phyloP scores from a whole-genome alignment of 306 rosid genomes.

The Hippophae gyantsensis region DNA sequence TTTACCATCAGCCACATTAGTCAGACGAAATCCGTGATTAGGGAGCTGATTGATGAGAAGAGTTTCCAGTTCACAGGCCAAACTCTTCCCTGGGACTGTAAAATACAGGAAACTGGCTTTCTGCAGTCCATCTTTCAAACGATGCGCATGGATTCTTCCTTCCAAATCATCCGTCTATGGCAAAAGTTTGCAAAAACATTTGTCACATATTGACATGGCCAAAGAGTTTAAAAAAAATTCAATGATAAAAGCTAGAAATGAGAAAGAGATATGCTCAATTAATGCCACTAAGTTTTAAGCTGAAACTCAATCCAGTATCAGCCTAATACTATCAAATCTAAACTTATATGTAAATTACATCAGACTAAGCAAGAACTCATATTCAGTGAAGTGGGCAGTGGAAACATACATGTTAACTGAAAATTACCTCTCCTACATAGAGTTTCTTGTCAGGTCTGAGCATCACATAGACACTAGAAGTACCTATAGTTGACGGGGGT shows the following conservation, averaged over 20 bases:
- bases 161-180: slow-evolving; percentile 76
- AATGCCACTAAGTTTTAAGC: not conserved
- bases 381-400: not conserved
- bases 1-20: slow-evolving; percentile 71
- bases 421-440: slow-evolving; percentile 76
- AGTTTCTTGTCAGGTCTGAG: slow-evolving; percentile 65
- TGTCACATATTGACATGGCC: not conserved
- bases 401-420: not conserved
- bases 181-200: slow-evolving; percentile 1
- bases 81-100: slow-evolving; percentile 62
- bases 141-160: slow-evolving; percentile 58
- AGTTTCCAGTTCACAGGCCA: slow-evolving; percentile 86
- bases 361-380: not conserved
- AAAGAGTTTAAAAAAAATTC: not conserved
- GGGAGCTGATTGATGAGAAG: slow-evolving; percentile 90
- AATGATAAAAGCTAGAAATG: not conserved
- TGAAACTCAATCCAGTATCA: not conserved
- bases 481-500: slow-evolving; percentile 83
- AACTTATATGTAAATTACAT: no score
- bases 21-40: slow-evolving; percentile 50
- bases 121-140: slow-evolving; percentile 65
- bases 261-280: not conserved
- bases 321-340: no score
- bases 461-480: slow-evolving; percentile 80
- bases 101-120: slow-evolving; percentile 57